These are phyloP conservation scores for Dendrocalamus sinicus DNA, from an alignment of 176 grass and related monocot species.

Conservation along the genomic window DNA sequence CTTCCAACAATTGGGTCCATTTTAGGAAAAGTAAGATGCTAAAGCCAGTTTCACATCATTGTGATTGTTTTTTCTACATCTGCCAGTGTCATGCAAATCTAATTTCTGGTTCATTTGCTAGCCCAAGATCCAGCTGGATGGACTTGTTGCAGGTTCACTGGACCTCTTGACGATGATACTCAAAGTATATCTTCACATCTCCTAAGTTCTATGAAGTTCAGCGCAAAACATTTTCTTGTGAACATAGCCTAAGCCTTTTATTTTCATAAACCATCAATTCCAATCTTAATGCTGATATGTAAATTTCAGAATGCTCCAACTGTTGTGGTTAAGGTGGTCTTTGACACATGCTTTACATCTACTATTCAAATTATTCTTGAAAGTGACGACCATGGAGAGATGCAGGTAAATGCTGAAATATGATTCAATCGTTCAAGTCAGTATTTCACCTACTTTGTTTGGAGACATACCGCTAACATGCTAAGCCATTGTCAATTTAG, in stretches of 20 bases:
- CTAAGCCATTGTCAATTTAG: conserved; percentile 56
- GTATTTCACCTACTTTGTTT: conserved; percentile 33
- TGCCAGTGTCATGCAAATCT: conserved; percentile 31
- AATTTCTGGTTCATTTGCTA: conserved; percentile 55
- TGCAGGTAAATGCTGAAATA: conserved; percentile 73
- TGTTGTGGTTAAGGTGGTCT: conserved; percentile 71
- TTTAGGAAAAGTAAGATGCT: conserved; percentile 69
- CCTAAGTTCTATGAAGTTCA: neutral
- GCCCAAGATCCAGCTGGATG: conserved; percentile 73
- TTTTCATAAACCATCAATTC: conserved; percentile 7
- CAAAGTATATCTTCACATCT: conserved; percentile 62
- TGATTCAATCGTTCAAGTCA: conserved; percentile 13
- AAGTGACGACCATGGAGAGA: conserved; percentile 95
- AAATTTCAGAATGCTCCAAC: conserved; percentile 73
- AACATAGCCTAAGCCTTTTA: neutral
- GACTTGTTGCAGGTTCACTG: conserved; percentile 82
- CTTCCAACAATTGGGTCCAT: conserved; percentile 80
- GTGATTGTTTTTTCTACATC: conserved; percentile 7
- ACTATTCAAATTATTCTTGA: conserved; percentile 85
- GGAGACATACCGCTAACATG: conserved; percentile 31
- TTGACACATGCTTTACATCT: conserved; percentile 85
- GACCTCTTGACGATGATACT: conserved; percentile 90
- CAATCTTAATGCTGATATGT: conserved; percentile 34
- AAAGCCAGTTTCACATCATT: conserved; percentile 32
- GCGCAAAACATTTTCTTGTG: conserved; percentile 13